Base-by-base conservation (phyloP, 2,329 filamentous ascomycete species). In the Talaromyces sp. region DNA sequence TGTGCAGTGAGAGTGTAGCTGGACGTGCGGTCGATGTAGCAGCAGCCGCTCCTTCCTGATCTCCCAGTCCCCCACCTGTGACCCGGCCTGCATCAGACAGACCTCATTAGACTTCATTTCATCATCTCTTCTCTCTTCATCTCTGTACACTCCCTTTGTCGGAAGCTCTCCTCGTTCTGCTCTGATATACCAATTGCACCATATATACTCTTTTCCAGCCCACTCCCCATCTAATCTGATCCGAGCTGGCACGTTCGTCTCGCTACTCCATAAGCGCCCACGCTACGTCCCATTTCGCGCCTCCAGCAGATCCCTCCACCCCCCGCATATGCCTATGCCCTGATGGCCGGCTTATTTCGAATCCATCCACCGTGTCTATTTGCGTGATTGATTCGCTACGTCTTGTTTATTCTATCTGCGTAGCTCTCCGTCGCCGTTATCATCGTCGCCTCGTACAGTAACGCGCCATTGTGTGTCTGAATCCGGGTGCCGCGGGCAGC, bases 401-500 rank as follows among this genome's bases (percentile, higher is more conserved):
- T 56, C 3, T 56, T 19, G 24, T 37, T 50, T 27, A 50, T 50
- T 50, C 24, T 22, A 31, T 22, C 33, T n/a, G 33, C n/a, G 39
- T 45, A 10, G 56, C 24, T 22, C 19, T 24, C 54, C 54, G n/a
- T 39, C 27, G 56, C 11, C 33, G 50, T 56, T 19, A 10, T 39
- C 37, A 14, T 39, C 35, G 19, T 27, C 37, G 35, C 35, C n/a
- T 58, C 16, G 19, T 41, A 43, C 35, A 54, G 24, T 24, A 37
- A 56, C 52, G 52, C 33, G 52, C 52, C 52, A 39, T 31, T 45
- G 45, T 59, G 56, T 31, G 56, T 33, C 33, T 43, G 33, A 59
- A 59, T 31, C 39, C 56, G 56, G 56, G 22, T 59, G 56, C 56
- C 13, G 56, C 56, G 37, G 56, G 22, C 56, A 59, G 56, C 13